phyloP scores from a whole-genome alignment of 2,329 filamentous ascomycete genomes.

The Rugonectria rugulosa region DNA sequence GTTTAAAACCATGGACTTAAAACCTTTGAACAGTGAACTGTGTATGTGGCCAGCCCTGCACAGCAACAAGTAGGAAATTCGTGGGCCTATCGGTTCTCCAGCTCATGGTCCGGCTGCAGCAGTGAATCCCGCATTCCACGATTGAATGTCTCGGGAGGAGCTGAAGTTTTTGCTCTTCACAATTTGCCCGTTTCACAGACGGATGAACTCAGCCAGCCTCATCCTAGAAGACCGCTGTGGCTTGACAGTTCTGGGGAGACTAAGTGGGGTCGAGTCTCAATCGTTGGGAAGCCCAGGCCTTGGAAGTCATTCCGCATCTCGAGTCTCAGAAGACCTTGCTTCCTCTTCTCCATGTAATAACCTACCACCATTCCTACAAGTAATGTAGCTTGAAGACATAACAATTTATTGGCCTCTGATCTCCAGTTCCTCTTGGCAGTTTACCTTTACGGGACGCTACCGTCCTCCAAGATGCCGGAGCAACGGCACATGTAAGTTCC shows the following conservation, averaged over 20 bases:
- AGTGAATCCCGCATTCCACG: too few species aligned
- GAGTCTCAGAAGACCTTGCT: slow-evolving; percentile 23
- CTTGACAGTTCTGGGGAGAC: slow-evolving; percentile 2
- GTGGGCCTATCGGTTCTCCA: too few species aligned
- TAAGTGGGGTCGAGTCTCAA: slow-evolving; percentile 33
- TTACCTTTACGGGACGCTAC: slow-evolving; percentile 19
- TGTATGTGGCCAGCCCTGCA: too few species aligned
- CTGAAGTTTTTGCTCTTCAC: background rate
- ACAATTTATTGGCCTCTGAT: background rate
- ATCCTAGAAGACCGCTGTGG: slow-evolving; percentile 12
- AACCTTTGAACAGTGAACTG: background rate
- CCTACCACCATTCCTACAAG: slow-evolving; percentile 21
- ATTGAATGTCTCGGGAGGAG: background rate
- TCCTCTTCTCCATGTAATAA: slow-evolving; percentile 27
- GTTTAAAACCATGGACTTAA: background rate
- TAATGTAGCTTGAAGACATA: background rate
- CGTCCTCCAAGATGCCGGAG: slow-evolving; percentile 37
- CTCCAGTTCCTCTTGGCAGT: background rate
- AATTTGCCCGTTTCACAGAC: too few species aligned
- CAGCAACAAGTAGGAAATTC: too few species aligned
- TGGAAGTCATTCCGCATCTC: slow-evolving; percentile 33
- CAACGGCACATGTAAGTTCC: slow-evolving; percentile 46
- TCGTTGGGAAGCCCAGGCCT: slow-evolving; percentile 35
- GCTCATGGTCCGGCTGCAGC: too few species aligned
- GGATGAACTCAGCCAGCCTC: background rate